A percentile compares a stretch with the other conserved stretches of the same genome.
Conservation (phyloP, 2,329 filamentous ascomycete genomes). For the Fusarium sp. region DNA sequence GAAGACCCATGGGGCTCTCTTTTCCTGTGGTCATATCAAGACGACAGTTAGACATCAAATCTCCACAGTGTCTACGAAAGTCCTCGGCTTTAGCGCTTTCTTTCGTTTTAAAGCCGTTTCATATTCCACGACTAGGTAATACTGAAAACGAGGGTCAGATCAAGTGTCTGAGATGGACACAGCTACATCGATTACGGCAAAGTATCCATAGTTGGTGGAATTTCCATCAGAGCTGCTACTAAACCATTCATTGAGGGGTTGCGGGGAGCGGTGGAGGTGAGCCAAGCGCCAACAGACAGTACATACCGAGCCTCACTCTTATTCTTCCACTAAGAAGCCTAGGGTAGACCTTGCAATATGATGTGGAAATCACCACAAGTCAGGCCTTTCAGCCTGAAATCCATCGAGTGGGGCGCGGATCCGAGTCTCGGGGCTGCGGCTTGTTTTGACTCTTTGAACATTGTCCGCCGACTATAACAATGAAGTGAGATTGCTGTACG, state of each 20-base stretch:
- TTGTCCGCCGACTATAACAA: background rate
- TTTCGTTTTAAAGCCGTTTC: conserved; percentile 23
- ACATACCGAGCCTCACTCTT: conserved; percentile 31
- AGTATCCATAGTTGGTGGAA: background rate
- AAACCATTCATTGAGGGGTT: conserved; percentile 9
- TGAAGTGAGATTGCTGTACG: conserved; percentile 11
- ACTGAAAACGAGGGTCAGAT: background rate
- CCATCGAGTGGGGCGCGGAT: conserved; percentile 28
- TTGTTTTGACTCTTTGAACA: conserved; percentile 19
- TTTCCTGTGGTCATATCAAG: conserved; percentile 25
- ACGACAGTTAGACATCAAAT: conserved; percentile 10
- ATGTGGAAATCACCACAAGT: conserved; percentile 20
- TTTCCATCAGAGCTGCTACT: background rate
- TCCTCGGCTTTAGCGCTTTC: conserved; percentile 3
- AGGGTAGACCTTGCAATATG: conserved; percentile 38
- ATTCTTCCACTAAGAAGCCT: conserved; percentile 26
- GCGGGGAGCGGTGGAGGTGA: conserved; percentile 21
- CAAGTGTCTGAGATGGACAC: background rate
- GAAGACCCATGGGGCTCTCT: conserved; percentile 8
- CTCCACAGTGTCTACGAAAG: conserved; percentile 11
- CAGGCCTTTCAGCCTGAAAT: conserved; percentile 33
- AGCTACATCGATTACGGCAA: conserved; percentile 1
- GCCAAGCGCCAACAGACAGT: background rate
- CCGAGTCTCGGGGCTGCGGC: conserved; percentile 30
- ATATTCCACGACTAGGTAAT: background rate